Percentiles rank a stretch among this genome's conserved stretches.
Conservation (phyloP, 805 yeast species). For the Hanseniaspora vineae region DNA sequence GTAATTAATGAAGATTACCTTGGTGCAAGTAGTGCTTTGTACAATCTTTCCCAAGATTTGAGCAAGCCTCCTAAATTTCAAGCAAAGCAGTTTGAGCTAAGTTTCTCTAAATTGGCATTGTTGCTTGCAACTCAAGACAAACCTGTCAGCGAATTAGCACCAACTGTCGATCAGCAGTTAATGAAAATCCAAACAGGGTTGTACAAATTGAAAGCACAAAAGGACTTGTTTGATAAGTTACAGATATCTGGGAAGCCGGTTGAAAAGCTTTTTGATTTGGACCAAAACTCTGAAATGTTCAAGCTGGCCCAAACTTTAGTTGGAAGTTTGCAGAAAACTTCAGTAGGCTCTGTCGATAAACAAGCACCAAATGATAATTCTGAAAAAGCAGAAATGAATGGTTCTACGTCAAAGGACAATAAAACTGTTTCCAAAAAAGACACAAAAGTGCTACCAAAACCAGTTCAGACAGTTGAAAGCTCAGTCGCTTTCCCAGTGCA, state of each 20-base stretch:
- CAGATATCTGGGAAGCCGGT: slow-evolving; percentile 17
- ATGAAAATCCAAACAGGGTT: slow-evolving; percentile 38
- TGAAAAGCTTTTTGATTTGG: slow-evolving; percentile 19
- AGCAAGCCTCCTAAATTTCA: slow-evolving; percentile 21
- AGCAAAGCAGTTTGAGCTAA: slow-evolving; percentile 34
- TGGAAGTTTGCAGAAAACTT: slow-evolving; percentile 15
- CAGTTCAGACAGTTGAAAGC: not conserved
- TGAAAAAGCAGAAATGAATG: not conserved
- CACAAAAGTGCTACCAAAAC: too few species aligned
- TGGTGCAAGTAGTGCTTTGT: slow-evolving; percentile 37
- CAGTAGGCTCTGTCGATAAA: not conserved
- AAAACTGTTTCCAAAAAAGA: too few species aligned
- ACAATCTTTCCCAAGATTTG: slow-evolving; percentile 30
- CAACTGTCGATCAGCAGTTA: slow-evolving; percentile 18
- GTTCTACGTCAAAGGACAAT: too few species aligned
- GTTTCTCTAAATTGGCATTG: slow-evolving; percentile 59
- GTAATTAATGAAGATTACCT: slow-evolving; percentile 37
- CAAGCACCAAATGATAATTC: slow-evolving; percentile 10
- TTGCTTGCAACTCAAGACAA: slow-evolving; percentile 27
- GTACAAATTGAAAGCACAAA: slow-evolving; percentile 37
- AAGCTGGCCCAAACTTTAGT: slow-evolving; percentile 14
- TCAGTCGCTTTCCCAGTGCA: not conserved
- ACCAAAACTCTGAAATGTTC: slow-evolving; percentile 12
- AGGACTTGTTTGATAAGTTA: slow-evolving; percentile 22
- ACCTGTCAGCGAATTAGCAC: not conserved